Percentiles rank a stretch among this genome's conserved stretches.
Evolutionary conservation across 371 early-diverging fungal genomes (phyloP).

Genomic region (Syncephalastrum racemosum): DNA sequence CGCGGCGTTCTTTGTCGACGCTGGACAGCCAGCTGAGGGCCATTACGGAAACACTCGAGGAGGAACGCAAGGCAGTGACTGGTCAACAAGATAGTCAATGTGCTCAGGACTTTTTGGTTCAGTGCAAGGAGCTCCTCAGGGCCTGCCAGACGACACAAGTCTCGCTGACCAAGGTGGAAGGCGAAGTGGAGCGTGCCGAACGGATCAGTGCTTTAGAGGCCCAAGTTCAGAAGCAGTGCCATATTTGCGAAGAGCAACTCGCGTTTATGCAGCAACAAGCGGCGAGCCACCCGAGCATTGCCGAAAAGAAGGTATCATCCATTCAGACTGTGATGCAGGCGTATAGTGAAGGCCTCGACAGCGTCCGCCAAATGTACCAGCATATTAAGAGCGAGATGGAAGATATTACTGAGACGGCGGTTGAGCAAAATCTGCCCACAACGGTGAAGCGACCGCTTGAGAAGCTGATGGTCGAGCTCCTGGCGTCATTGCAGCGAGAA

Average conservation of each 20-base stretch:
- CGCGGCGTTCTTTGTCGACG: no score
- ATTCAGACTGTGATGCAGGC: slow-evolving; percentile 34
- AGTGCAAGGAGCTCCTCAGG: no score
- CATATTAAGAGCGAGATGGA: slow-evolving; percentile 29
- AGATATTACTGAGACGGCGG: slow-evolving; percentile 27
- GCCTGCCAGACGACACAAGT: no score
- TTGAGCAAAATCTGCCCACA: slow-evolving; percentile 17
- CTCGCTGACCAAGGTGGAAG: no score
- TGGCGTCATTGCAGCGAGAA: slow-evolving; percentile 21
- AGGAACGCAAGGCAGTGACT: no score
- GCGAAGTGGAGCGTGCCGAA: slow-evolving; percentile 25
- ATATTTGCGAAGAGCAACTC: slow-evolving; percentile 41
- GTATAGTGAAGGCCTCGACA: slow-evolving; percentile 31
- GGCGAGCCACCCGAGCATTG: slow-evolving; percentile 33
- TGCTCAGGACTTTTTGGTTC: no score
- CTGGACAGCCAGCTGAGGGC: no score
- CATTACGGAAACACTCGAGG: no score
- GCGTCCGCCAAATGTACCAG: slow-evolving; percentile 27
- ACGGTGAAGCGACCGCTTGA: slow-evolving; percentile 19
- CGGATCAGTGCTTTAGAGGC: slow-evolving; percentile 20
- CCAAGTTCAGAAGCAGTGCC: slow-evolving; percentile 22
- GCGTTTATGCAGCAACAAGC: slow-evolving; percentile 39
- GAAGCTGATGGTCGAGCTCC: slow-evolving; percentile 26
- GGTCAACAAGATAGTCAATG: no score
- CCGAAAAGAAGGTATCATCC: slow-evolving; percentile 33